Evolutionary conservation across 2,329 filamentous ascomycete species (phyloP).

Genomic region (Botrytis sinoallii): DNA sequence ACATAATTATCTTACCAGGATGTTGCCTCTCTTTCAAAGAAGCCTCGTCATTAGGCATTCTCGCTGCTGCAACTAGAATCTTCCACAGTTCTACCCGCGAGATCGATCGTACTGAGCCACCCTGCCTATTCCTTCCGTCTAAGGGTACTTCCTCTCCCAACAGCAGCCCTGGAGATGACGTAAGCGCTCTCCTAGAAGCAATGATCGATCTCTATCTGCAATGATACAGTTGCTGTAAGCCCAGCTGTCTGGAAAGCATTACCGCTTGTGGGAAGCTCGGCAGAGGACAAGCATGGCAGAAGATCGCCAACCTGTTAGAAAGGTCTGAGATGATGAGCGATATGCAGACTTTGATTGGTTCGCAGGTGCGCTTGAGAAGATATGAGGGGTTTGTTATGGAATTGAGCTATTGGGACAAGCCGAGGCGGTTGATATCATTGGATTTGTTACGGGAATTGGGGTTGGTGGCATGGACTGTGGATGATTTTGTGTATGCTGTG

Average conservation of each 20-base stretch:
- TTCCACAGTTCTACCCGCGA: not conserved
- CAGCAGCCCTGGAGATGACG: not conserved
- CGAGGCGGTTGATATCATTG: not conserved
- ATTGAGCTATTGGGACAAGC: not conserved
- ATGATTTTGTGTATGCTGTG: not conserved
- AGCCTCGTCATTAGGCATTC: not conserved
- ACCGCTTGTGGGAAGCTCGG: not conserved
- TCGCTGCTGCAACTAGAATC: not conserved
- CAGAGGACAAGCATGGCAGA: not conserved
- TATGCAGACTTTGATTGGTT: not conserved
- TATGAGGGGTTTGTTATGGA: not conserved
- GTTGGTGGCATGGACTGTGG: not conserved
- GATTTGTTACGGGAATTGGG: too few relatives aligned
- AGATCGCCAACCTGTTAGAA: not conserved
- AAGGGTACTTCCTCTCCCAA: not conserved
- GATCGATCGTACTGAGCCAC: not conserved
- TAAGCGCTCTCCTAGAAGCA: not conserved
- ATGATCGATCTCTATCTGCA: not conserved
- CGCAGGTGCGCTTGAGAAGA: not conserved
- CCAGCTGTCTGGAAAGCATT: fast-evolving
- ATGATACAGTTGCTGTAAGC: not conserved
- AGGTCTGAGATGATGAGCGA: not conserved
- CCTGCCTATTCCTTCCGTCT: not conserved
- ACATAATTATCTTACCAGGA: not conserved
- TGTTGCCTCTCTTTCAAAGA: not conserved